Evolutionary conservation across 208 protist species (phyloP), one percentile per base, ranked within the genome.

Genomic region (Jaenimonas drosophilae): DNA sequence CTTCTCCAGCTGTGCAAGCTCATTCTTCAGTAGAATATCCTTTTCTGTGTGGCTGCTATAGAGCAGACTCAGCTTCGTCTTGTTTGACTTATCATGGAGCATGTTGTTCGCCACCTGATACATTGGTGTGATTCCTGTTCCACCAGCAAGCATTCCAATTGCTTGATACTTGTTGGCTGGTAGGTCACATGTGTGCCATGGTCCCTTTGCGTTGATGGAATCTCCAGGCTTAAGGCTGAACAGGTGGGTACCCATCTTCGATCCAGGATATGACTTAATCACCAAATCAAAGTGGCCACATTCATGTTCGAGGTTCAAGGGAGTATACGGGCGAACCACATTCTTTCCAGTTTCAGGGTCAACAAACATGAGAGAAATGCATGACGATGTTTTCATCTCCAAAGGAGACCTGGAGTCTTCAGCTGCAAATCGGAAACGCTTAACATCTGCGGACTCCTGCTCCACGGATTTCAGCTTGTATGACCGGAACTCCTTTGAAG

Each of bases 121-220:
- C 69, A 91, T 86, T n/a, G 91, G 86, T 17, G 88, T 90, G 70
- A 96, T 79, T 39, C 86, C 91, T 5, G 86, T 94, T 50, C 91
- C 91, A 6, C 70, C 70, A 17, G 80, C 78, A 37, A 95, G 66
- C 81, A 95, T 91, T 25, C 78, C 84, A 23, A 95, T 67, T 34
- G 70, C 49, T 19, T 63, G 61, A 47, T 79, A 91, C 65, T 86
- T 64, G 33, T 51, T 70, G 19, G 64, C 58, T 26, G 50, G 52
- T 45, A 94, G 76, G 2, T 75, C 59, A 48, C 94, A 72, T 27
- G 82, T 81, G 40, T 51, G 40, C 53, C 76, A 81, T 28, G 89
- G 92, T 0, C 89, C 88, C 48, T 78, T 74, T 17, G 71, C 73
- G 41, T 90, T 74, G 39, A 96, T 78, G 33, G 53, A 73, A 37